Evolutionary conservation across 2,329 filamentous ascomycete genomes (phyloP), one percentile per base, ranked within the genome.

Genomic region (Paraphaeosphaeria sporulosa): DNA sequence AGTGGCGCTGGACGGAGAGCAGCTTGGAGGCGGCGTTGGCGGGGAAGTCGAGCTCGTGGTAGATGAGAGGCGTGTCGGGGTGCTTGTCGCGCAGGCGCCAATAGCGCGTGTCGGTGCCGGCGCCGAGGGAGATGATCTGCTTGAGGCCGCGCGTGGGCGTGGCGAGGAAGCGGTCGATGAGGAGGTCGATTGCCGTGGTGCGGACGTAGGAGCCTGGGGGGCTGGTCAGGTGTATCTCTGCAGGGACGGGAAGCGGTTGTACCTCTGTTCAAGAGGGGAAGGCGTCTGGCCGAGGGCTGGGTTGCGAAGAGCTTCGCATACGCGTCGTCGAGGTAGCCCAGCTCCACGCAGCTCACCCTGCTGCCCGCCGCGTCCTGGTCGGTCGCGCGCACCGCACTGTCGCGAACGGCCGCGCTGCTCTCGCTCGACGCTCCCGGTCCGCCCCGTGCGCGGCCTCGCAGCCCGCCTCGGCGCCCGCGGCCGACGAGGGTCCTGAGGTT

Each of bases 221-320:
- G 53, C 7, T 43, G 25, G n/a, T 64, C 38, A 64, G 50, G 21
- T 32, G 44, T 17, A 30, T 5, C 25, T 32, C 44, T 19, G 44
- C 34, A 53, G 36, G 46, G n/a, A 23, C 10, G 17, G 47, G 19
- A 27, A 52, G 15, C 3, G 1, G 34, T 0, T 32, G 27, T 78
- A 93, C 94, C 94, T 87, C 94, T 84, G 74, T 99, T 98, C 72
- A 99, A 97, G 63, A 99, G 92, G 54, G 95, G 95, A 64, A 96
- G 84, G 59, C 94, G 85, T 65, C 91, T 86, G 13, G 87, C 81
- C 1, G 82, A 71, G 17, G 83, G 80, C 61, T 82, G 83, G 48
- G 78, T 78, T 2, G 90, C 88, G 74, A 97, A 93, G 57, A 84
- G 84, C 55, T 81, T 81, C 2, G 93, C 93, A 79, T 90, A 98